Evolutionary conservation across 2,329 filamentous ascomycete species (phyloP).

Genomic region (Penicillium fuscoglaucum): DNA sequence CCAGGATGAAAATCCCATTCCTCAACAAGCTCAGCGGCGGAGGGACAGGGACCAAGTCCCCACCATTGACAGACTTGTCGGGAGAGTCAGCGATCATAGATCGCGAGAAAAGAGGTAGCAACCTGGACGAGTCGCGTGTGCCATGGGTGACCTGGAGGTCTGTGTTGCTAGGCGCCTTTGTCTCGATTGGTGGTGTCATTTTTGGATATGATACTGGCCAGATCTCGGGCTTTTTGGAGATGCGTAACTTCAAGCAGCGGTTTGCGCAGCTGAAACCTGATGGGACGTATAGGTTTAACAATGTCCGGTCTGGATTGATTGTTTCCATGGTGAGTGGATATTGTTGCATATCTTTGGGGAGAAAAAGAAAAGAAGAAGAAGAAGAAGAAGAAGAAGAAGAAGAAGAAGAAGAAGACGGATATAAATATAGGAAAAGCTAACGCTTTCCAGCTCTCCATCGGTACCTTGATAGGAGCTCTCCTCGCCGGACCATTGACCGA

Average conservation of each 20-base stretch:
- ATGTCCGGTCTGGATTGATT: slow-evolving; percentile 46
- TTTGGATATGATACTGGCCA: slow-evolving; percentile 49
- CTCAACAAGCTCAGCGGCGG: slow-evolving; percentile 7
- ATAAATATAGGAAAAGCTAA: not conserved
- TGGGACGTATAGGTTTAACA: slow-evolving; percentile 40
- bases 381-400: too few relatives aligned
- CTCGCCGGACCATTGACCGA: slow-evolving; percentile 45
- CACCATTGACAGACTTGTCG: slow-evolving; percentile 17
- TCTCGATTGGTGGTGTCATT: slow-evolving; percentile 50
- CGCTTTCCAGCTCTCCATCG: slow-evolving; percentile 38
- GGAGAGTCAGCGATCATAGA: slow-evolving; percentile 1
- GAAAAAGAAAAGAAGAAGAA: too few relatives aligned
- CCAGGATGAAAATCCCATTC: slow-evolving; percentile 18
- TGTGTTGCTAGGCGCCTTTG: slow-evolving; percentile 42
- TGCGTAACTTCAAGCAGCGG: slow-evolving; percentile 43
- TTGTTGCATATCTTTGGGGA: not conserved
- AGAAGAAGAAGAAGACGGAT: not conserved
- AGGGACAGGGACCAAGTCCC: slow-evolving; percentile 1
- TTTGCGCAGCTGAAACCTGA: slow-evolving; percentile 38
- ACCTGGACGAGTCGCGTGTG: slow-evolving; percentile 30
- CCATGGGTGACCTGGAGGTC: slow-evolving; percentile 42
- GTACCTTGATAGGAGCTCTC: slow-evolving; percentile 46
- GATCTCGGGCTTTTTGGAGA: slow-evolving; percentile 47
- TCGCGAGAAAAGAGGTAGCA: slow-evolving; percentile 20
- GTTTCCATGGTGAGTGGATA: slow-evolving; percentile 35